These are phyloP conservation scores for Coemansia sp. DNA, from an alignment of 371 early-diverging fungal species.

Conservation along the genomic window DNA sequence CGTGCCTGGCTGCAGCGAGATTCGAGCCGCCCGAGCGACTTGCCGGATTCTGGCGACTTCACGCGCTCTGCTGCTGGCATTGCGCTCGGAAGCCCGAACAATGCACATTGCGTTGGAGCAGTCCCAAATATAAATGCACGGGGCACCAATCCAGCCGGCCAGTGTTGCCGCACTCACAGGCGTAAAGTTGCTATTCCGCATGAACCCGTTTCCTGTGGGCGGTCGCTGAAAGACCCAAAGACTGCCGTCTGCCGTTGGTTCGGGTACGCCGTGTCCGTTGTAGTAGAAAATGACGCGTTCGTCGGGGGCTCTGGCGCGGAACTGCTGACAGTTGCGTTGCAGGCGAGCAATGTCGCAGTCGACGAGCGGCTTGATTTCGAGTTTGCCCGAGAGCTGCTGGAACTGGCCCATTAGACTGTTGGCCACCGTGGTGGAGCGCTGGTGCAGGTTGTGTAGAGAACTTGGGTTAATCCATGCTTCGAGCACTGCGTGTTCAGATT, in stretches of 20 bases:
- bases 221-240: slow-evolving; percentile 97
- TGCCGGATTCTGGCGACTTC: slow-evolving; percentile 56
- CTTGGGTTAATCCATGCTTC: slow-evolving; percentile 96
- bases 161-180: slow-evolving; percentile 88
- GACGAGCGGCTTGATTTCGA: slow-evolving; percentile 77
- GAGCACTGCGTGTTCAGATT: slow-evolving; percentile 81
- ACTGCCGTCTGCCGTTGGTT: slow-evolving; percentile 91
- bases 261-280: slow-evolving; percentile 98
- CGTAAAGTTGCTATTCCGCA: slow-evolving; percentile 93
- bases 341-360: slow-evolving; percentile 91
- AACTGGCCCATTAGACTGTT: slow-evolving; percentile 87
- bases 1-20: slow-evolving; percentile 11
- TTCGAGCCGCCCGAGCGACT: slow-evolving; percentile 10
- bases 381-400: slow-evolving; percentile 81
- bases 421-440: slow-evolving; percentile 78
- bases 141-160: slow-evolving; percentile 89
- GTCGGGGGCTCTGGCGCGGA: slow-evolving; percentile 84
- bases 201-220: slow-evolving; percentile 51
- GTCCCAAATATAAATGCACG: slow-evolving; percentile 96
- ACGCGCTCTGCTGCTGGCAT: slow-evolving; percentile 78
- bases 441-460: slow-evolving; percentile 15
- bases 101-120: slow-evolving; percentile 93
- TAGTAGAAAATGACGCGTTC: slow-evolving; percentile 95
- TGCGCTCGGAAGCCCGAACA: slow-evolving; percentile 82
- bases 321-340: slow-evolving; percentile 79